phyloP scores from a whole-genome alignment of 1,284 basidiomycete species.

The Paramarasmius palmivorus region DNA sequence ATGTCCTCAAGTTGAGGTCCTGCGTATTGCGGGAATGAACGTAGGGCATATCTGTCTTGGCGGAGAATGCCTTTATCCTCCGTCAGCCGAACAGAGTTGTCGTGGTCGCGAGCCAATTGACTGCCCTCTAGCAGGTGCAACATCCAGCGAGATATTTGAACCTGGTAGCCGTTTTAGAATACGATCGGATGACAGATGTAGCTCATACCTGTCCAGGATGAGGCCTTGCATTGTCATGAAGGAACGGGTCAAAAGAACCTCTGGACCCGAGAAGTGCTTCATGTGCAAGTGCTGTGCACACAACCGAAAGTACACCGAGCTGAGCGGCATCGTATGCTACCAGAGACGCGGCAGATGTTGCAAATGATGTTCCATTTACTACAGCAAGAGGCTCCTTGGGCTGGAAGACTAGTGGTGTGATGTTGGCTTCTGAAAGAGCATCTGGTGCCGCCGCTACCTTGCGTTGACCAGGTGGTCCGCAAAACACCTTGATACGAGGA shows the following conservation, averaged over 20 bases:
- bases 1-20: slow-evolving; percentile 62
- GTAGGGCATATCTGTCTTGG: slow-evolving; percentile 50
- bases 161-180: too few species aligned
- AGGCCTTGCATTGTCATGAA: slow-evolving; percentile 56
- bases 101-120: slow-evolving; percentile 41
- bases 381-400: slow-evolving; percentile 61
- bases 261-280: slow-evolving; percentile 55
- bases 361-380: slow-evolving; percentile 62
- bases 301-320: slow-evolving; percentile 51
- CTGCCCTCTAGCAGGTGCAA: slow-evolving; percentile 47
- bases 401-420: slow-evolving; percentile 49
- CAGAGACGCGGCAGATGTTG: slow-evolving; percentile 32
- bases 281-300: slow-evolving; percentile 59
- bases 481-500: slow-evolving; percentile 49
- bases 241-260: slow-evolving; percentile 55
- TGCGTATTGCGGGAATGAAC: slow-evolving; percentile 58
- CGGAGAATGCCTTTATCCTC: slow-evolving; percentile 54
- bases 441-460: slow-evolving; percentile 42
- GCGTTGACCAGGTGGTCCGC: slow-evolving; percentile 35
- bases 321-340: slow-evolving; percentile 54
- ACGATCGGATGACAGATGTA: too few species aligned
- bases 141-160: slow-evolving; percentile 49
- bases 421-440: slow-evolving; percentile 44
- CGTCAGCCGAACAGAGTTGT: slow-evolving; percentile 36
- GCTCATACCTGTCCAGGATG: too few species aligned